A percentile compares a stretch with the other conserved stretches of the same genome.
phyloP scores from a whole-genome alignment of 2,329 filamentous ascomycete genomes.

The Sclerotiophoma versabilis region DNA sequence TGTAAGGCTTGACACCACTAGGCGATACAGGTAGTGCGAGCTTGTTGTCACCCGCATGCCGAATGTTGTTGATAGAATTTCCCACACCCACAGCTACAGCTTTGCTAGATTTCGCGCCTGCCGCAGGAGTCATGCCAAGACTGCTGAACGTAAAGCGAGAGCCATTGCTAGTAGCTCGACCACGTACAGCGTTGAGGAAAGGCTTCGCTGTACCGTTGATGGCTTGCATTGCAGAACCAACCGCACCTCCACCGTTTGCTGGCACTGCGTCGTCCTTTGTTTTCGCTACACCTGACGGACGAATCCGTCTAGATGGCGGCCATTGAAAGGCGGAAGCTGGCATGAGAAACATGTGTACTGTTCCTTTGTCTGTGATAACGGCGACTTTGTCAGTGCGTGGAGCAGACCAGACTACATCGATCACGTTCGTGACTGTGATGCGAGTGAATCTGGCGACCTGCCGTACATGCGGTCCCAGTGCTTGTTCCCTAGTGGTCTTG shows the following conservation, averaged over 20 bases:
- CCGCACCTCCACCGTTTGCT: slow-evolving; percentile 41
- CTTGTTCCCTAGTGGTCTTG: slow-evolving; percentile 39
- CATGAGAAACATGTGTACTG: slow-evolving; percentile 89
- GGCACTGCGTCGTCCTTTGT: slow-evolving; percentile 44
- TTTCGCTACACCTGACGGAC: slow-evolving; percentile 35
- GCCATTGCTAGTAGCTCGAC: slow-evolving; percentile 41
- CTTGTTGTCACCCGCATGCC: slow-evolving; percentile 78
- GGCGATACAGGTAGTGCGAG: slow-evolving; percentile 69
- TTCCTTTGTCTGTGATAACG: slow-evolving; percentile 93
- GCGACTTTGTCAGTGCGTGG: slow-evolving; percentile 83
- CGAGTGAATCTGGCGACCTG: slow-evolving; percentile 89
- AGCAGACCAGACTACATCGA: slow-evolving; percentile 87
- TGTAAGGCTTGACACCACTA: slow-evolving; percentile 63
- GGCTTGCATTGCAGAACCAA: slow-evolving; percentile 52
- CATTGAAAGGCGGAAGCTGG: slow-evolving; percentile 83
- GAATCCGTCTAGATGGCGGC: slow-evolving; percentile 71
- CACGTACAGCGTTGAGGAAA: slow-evolving; percentile 47
- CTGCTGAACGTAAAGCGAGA: slow-evolving; percentile 47
- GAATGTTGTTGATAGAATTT: slow-evolving; percentile 73
- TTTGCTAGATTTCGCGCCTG: slow-evolving; percentile 70
- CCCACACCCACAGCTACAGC: slow-evolving; percentile 77
- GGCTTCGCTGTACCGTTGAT: slow-evolving; percentile 54
- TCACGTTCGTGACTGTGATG: slow-evolving; percentile 88
- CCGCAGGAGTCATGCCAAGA: slow-evolving; percentile 51
- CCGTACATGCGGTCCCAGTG: slow-evolving; percentile 64